Conservation (phyloP, 2,329 filamentous ascomycete genomes). For the Trichophyton schoenleinii region DNA sequence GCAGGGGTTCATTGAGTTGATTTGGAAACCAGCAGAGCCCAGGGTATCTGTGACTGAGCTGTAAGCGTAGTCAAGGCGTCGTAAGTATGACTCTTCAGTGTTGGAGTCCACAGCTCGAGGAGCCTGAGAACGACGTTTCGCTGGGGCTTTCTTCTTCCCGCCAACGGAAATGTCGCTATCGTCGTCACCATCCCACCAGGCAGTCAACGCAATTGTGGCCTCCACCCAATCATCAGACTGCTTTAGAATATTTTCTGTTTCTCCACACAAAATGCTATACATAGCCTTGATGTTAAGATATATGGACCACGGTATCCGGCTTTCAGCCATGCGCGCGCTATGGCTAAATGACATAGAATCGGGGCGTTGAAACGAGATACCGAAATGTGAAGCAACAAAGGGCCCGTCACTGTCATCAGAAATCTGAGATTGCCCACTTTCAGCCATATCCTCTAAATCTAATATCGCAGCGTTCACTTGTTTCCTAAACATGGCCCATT, state of each 20-base stretch:
- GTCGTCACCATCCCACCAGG: conserved; percentile 85
- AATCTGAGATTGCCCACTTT: conserved; percentile 47
- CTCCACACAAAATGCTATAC: conserved; percentile 69
- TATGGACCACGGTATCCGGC: conserved; percentile 76
- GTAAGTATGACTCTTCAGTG: conserved; percentile 56
- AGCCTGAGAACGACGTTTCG: conserved; percentile 22
- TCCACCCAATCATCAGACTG: conserved; percentile 85
- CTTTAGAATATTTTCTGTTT: conserved; percentile 60
- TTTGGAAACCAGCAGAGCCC: conserved; percentile 53
- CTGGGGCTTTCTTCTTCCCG: conserved; percentile 9
- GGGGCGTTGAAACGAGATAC: conserved; percentile 32
- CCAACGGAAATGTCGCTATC: conserved; percentile 35
- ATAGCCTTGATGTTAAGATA: conserved; percentile 73
- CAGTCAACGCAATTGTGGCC: conserved; percentile 66
- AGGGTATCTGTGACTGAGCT: conserved; percentile 50
- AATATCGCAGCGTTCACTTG: conserved; percentile 57
- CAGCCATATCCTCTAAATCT: conserved; percentile 64
- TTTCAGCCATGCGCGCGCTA: conserved; percentile 62
- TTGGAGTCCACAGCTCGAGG: conserved; percentile 36
- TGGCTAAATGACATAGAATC: conserved; percentile 52
- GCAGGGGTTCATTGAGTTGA: conserved; percentile 61
- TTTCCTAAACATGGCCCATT: conserved; percentile 75
- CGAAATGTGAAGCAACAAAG: conserved; percentile 36
- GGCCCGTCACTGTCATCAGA: conserved; percentile 27
- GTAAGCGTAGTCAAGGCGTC: conserved; percentile 60